A percentile compares a stretch with the other conserved stretches of the same genome.
These are phyloP conservation scores for Globisporangium viniferum DNA, from an alignment of 352 stramenopile genomes.

Conservation along the genomic window DNA sequence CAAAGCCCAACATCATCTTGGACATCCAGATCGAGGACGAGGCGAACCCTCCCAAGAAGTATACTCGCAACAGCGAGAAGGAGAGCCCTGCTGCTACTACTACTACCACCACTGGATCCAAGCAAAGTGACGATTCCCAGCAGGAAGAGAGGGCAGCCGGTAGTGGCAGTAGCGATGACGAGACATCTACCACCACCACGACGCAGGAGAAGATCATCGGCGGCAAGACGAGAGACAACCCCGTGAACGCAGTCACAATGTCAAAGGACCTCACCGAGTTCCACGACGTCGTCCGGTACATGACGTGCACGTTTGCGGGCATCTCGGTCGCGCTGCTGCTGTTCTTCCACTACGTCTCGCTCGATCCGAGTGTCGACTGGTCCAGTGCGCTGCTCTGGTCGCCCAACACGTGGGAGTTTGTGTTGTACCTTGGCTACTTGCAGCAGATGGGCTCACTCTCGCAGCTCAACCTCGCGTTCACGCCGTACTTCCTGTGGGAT, in stretches of 20 bases:
- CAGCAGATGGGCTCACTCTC: slow-evolving; percentile 69
- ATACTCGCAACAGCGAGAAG: slow-evolving; percentile 11
- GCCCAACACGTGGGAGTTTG: slow-evolving; percentile 76
- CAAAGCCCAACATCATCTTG: slow-evolving; percentile 15
- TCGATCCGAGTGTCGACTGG: slow-evolving; percentile 42
- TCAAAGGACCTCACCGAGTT: slow-evolving; percentile 35
- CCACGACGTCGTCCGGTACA: slow-evolving; percentile 53
- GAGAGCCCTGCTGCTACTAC: not conserved
- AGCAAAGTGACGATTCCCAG: not conserved
- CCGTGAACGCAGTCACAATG: slow-evolving; percentile 41
- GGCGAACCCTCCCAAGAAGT: slow-evolving; percentile 11
- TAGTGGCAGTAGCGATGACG: not conserved
- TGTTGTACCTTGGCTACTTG: slow-evolving; percentile 60
- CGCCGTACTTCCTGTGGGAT: slow-evolving; percentile 63
- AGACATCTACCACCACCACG: not conserved
- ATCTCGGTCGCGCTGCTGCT: slow-evolving; percentile 59
- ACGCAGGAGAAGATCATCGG: slow-evolving; percentile 33
- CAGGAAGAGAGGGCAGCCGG: not conserved
- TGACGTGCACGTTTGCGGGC: slow-evolving; percentile 49
- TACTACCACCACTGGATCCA: not conserved
- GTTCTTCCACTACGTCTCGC: slow-evolving; percentile 60
- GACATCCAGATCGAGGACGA: slow-evolving; percentile 13
- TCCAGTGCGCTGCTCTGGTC: slow-evolving; percentile 39
- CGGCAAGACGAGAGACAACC: slow-evolving; percentile 40
- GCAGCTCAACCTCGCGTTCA: slow-evolving; percentile 52